Percentiles rank a stretch among this genome's conserved stretches.
Evolutionary conservation across 176 grass and related monocot species (phyloP).

Genomic region (Eragrostis curvula): DNA sequence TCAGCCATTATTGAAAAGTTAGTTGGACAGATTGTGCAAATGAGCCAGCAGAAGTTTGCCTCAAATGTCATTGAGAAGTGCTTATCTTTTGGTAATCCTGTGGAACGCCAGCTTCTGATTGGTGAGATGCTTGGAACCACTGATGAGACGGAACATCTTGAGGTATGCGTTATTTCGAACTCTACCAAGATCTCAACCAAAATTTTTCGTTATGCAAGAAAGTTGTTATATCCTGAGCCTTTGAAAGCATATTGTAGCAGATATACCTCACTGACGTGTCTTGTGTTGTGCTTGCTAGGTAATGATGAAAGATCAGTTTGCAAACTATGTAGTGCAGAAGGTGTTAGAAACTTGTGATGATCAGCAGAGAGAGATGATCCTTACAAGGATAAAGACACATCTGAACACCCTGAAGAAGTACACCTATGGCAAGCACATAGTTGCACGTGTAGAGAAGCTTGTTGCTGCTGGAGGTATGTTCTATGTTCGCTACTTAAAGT

Average conservation of each 20-base stretch:
- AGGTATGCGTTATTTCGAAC: slow-evolving; percentile 44
- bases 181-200: not conserved
- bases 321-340: slow-evolving; percentile 94
- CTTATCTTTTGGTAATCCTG: slow-evolving; percentile 67
- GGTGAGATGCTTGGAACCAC: slow-evolving; percentile 74
- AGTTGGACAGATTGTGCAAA: slow-evolving; percentile 75
- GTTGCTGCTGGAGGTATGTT: slow-evolving; percentile 78
- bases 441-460: slow-evolving; percentile 86
- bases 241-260: not conserved
- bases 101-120: slow-evolving; percentile 65
- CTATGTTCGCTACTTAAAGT: not conserved
- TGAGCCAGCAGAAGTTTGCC: slow-evolving; percentile 86
- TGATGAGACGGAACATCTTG: slow-evolving; percentile 67
- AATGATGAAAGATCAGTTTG: slow-evolving; percentile 97
- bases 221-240: not conserved
- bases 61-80: slow-evolving; percentile 79
- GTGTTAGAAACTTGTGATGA: slow-evolving; percentile 90
- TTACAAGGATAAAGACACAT: slow-evolving; percentile 80
- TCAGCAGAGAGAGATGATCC: slow-evolving; percentile 85
- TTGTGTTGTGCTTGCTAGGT: slow-evolving; percentile 49
- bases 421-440: slow-evolving; percentile 91
- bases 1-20: slow-evolving; percentile 72
- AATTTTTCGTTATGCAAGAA: not conserved
- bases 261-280: not conserved
- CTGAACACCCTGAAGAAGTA: slow-evolving; percentile 91